Evolutionary conservation across 2,329 filamentous ascomycete species (phyloP), one percentile per base, ranked within the genome.

Genomic region (Fusarium neocosmosporiellum): DNA sequence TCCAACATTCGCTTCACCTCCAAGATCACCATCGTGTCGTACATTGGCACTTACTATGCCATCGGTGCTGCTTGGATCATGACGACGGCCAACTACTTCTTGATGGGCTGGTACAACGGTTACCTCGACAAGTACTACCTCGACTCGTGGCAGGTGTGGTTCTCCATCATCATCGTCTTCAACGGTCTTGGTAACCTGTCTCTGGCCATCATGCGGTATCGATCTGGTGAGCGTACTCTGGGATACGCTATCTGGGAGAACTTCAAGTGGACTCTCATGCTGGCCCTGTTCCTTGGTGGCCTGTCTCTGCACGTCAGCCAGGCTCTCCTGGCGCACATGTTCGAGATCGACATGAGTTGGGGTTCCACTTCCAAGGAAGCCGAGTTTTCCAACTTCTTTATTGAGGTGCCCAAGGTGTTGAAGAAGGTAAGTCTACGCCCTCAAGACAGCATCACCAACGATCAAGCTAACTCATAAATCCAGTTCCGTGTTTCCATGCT

Each of bases 331-430:
- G 88, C 91, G 6, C 94, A 97, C 84, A 94, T 96, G 89, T 93
- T 96, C 80, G 90, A 93, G 83, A 90, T 96, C 79, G 88, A 96
- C 82, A 96, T 96, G 92, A 90, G 89, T 4, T 96, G 94, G 94
- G 94, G 94, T 59, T 91, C 94, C 1, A 97, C 94, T 0, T 89
- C 91, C 43, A 97, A 97, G 83, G 94, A 97, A 84, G 89, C 90
- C 58, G 92, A 94, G 77, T 91, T 92, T 78, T 92, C 92, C 29
- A 93, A 94, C 81, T 97, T 97, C 83, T 96, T 95, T 83, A 92
- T 94, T 68, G 94, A 96, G 80, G 89, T 95, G 20, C 92, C 92
- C 36, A 93, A 92, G 79, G 93, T 97, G 43, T 80, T 96, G 76
- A 92, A 91, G 83, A 91, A 90, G 79, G 94, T 94, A 82, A 89